Percentiles rank a stretch among this genome's conserved stretches.
Evolutionary conservation across 768 basidiomycete species (phyloP).

Genomic region (Sarcodon aspratus): DNA sequence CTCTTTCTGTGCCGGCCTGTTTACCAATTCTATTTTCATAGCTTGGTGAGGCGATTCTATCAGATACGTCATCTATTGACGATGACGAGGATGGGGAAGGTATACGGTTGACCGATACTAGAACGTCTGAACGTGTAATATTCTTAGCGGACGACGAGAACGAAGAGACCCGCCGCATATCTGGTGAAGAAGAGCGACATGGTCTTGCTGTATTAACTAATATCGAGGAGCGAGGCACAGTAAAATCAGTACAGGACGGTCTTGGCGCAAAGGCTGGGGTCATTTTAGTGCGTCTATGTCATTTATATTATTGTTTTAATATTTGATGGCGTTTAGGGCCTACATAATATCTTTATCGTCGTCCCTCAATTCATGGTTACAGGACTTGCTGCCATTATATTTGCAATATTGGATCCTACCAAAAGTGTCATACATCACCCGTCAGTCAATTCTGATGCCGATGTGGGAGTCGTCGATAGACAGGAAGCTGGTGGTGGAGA

Average conservation of each 20-base stretch:
- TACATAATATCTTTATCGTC: slow-evolving; percentile 92
- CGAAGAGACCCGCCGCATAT: slow-evolving; percentile 11
- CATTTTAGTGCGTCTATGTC: slow-evolving; percentile 48
- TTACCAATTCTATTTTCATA: background rate
- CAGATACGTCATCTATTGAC: slow-evolving; percentile 30
- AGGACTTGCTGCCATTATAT: slow-evolving; percentile 74
- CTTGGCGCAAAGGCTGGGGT: slow-evolving; percentile 82
- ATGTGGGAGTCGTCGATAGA: background rate
- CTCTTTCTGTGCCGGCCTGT: background rate
- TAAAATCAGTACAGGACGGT: slow-evolving; percentile 10
- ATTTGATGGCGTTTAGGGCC: slow-evolving; percentile 44
- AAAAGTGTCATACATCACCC: slow-evolving; percentile 28
- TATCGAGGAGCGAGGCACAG: background rate
- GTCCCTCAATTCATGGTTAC: slow-evolving; percentile 92
- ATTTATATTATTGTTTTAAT: background rate
- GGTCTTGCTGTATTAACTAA: slow-evolving; percentile 8
- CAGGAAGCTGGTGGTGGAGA: slow-evolving; percentile 12
- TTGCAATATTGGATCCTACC: slow-evolving; percentile 71
- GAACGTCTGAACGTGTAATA: slow-evolving; percentile 9
- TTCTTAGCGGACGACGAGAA: slow-evolving; percentile 9
- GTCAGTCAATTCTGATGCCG: background rate
- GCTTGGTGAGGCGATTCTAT: slow-evolving; percentile 78
- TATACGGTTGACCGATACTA: slow-evolving; percentile 29
- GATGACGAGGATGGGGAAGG: slow-evolving; percentile 19
- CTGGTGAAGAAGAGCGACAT: slow-evolving; percentile 11